Conservation (phyloP, 441 rosid genomes). For the Populus trichocarpa region DNA sequence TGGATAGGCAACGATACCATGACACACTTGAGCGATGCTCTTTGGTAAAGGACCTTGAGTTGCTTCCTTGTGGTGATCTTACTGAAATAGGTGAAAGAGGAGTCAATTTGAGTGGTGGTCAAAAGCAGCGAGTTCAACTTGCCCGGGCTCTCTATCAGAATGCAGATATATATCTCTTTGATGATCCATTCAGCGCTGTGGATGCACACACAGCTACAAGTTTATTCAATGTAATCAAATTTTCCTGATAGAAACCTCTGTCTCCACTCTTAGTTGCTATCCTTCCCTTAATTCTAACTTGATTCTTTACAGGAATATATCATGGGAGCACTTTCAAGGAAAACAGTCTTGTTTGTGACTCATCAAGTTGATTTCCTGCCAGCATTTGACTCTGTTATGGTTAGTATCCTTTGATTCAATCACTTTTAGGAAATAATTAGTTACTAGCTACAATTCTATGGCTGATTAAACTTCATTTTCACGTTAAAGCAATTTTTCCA, state of each 20-base stretch:
- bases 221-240: conserved; percentile 65
- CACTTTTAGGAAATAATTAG: not conserved
- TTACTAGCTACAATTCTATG: not conserved
- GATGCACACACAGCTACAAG: conserved; percentile 96
- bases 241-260: not conserved
- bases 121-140: conserved; percentile 94
- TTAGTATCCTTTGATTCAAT: conserved; percentile 25
- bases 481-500: not conserved
- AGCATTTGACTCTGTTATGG: conserved; percentile 84
- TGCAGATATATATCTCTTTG: conserved; percentile 89
- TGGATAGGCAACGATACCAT: conserved; percentile 62
- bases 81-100: conserved; percentile 99
- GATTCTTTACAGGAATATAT: conserved; percentile 66
- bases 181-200: conserved; percentile 98
- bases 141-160: conserved; percentile 96
- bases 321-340: conserved; percentile 68
- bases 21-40: conserved; percentile 86
- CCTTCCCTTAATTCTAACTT: conserved; percentile 19
- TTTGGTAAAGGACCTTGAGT: conserved; percentile 83
- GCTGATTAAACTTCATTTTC: not conserved
- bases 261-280: not conserved
- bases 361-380: conserved; percentile 99
- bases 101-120: conserved; percentile 96
- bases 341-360: conserved; percentile 83
- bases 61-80: conserved; percentile 79